Evolutionary conservation across 2,329 filamentous ascomycete genomes (phyloP), one percentile per base, ranked within the genome.

Genomic region (Exophiala calicioides): DNA sequence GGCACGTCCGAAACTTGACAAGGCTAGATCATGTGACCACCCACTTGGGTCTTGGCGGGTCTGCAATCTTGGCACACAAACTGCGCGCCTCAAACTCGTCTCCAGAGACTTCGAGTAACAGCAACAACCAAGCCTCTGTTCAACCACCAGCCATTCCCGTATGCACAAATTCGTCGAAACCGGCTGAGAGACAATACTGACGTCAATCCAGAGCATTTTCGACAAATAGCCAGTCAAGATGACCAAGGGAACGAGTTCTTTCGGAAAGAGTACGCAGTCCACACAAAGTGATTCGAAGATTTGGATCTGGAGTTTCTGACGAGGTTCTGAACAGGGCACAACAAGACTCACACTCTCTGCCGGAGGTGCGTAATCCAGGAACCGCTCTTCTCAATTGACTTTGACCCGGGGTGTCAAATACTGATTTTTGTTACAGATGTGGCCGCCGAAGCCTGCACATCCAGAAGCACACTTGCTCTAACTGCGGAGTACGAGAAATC

Each of bases 281-380:
- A 42, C 35, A 20, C 30, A 39, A 31, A 13, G 27, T 23, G 15
- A 43, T 26, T 37, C 20, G 37, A 20, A 13, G 7, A 15, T 10
- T n/a, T 19, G 18, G 34, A n/a, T n/a, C n/a, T n/a, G n/a, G n/a
- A n/a, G 18, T 38, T 41, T 52, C 44, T 56, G 44, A 52, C 50
- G 29, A n/a, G n/a, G 34, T 20, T 8, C 13, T 43, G 33, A 21
- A 35, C 30, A 55, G 52, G 52, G 39, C 89, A 94, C 82, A 95
- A 91, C 84, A 95, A 95, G 85, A 89, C 90, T 81, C 90, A 96
- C 85, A 90, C 86, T 74, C 80, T 96, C 76, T 96, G 90, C 88
- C 86, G 90, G 83, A 90, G 90, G 79, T 96, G 90, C 84, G 90
- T 89, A 40, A 8, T 9, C 9, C n/a, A 9, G 18, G 7, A 16